phyloP scores from a whole-genome alignment of 192 early-diverging fungal genomes.

The Backusella australiensis region DNA sequence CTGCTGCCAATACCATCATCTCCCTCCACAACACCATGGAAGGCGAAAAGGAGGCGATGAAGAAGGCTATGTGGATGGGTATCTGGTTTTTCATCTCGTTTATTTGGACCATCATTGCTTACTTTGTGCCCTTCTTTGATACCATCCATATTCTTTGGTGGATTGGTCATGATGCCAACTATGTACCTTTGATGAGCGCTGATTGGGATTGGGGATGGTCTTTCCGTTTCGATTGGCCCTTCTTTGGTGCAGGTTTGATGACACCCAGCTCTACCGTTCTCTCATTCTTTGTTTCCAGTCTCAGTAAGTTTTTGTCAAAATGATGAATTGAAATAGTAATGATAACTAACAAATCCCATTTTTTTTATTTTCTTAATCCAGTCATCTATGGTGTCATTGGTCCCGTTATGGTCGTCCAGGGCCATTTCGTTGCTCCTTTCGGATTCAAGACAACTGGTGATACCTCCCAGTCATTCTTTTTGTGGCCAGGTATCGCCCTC shows the following conservation, averaged over 20 bases:
- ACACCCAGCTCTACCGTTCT: constrained; percentile 50
- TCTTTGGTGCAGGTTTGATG: constrained; percentile 67
- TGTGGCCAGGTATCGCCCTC: constrained; percentile 69
- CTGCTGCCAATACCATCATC: constrained; percentile 61
- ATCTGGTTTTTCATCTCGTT: constrained; percentile 42
- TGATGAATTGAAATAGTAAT: neutral
- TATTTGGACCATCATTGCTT: constrained; percentile 49
- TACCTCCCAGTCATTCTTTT: constrained; percentile 61
- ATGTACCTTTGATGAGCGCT: constrained; percentile 43
- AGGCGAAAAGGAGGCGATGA: constrained; percentile 47
- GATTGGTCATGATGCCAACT: constrained; percentile 45
- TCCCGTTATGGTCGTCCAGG: constrained; percentile 48
- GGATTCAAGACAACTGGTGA: constrained; percentile 33
- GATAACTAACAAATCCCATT: neutral
- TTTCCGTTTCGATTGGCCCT: constrained; percentile 50
- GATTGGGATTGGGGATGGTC: constrained; percentile 47
- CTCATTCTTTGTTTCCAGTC: constrained; percentile 51
- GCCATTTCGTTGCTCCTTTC: constrained; percentile 25
- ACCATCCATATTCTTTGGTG: constrained; percentile 48
- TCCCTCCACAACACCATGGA: constrained; percentile 48
- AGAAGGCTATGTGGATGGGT: constrained; percentile 51
- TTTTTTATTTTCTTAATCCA: constrained; percentile 2
- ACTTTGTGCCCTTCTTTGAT: constrained; percentile 46
- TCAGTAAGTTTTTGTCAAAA: constrained; percentile 17
- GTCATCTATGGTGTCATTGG: constrained; percentile 58